Base-by-base conservation (phyloP, 140 eudicot species). In the Cichorium intybus region DNA sequence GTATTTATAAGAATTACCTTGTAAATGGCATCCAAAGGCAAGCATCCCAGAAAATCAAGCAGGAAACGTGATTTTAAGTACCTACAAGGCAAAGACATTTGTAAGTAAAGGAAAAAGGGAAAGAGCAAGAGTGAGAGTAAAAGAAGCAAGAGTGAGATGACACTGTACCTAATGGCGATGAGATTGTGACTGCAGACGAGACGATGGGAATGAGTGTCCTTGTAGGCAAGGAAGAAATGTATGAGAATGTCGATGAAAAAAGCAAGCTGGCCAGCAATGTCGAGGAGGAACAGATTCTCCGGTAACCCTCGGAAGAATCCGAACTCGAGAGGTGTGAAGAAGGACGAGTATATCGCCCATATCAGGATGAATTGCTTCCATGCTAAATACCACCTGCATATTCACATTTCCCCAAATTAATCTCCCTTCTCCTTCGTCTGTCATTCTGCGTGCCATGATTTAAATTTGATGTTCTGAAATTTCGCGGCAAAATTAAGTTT, bases 261-360 rank as follows among this genome's bases (percentile, higher is more conserved):
- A 24, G 86, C 87, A 9, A 87, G 17, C 46, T 87, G 95, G 20
- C 92, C 88, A 6, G 88, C 82, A 14, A 84, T 81, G 83, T 87
- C 95, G 34, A 87, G 82, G 57, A 87, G 80, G 82, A 84, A 87
- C 6, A 87, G 77, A 43, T 87, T 58, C 70, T 87, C 80, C 24
- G 91, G 88, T 50, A 87, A 74, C 0, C 91, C 95, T 45, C 88
- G 71, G 79, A 84, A 87, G 88, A 87, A 84, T 10, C 80, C 95
- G 24, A 87, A 87, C 65, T 87, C 95, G 4, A 84, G 61, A 3
- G 95, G 95, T 0, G 92, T 87, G 86, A 87, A 87, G 85, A 84
- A 81, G 43, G 88, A 87, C 3, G 95, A 87, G 77, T 87, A 84
- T 7, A 84, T 58, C 10, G 95, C 95, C 95, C 95, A 87, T 67